Evolutionary conservation across 345 rosid genomes (phyloP).

Genomic region (Eutrema yunnanense): DNA sequence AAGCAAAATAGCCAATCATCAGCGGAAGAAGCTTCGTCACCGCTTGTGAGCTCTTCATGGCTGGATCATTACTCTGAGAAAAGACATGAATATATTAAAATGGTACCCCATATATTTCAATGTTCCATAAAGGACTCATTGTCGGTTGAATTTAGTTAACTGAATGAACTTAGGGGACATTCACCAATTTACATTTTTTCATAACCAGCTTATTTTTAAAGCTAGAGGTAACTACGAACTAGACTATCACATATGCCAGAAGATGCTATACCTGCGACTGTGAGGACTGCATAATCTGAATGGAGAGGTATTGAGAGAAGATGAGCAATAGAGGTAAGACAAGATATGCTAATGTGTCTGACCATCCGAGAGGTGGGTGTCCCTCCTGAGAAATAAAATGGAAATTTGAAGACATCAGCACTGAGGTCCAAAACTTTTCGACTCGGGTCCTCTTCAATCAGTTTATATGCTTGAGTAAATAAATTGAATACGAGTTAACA

Average conservation of each 20-base stretch:
- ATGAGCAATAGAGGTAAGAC: constrained; percentile 74
- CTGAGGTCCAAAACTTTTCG: neutral
- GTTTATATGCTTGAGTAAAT: neutral
- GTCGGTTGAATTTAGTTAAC: neutral
- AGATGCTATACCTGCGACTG: constrained; percentile 67
- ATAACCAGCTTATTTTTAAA: neutral
- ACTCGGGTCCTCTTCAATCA: neutral
- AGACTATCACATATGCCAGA: neutral
- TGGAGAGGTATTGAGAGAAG: constrained; percentile 70
- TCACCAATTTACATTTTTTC: neutral
- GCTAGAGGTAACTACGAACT: neutral
- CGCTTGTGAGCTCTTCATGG: constrained; percentile 81
- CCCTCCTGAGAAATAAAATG: constrained; percentile 57
- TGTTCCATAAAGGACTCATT: neutral
- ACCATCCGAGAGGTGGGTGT: constrained; percentile 97
- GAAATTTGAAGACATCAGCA: neutral
- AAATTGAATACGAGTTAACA: neutral
- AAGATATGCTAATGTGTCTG: constrained; percentile 86
- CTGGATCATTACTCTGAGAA: constrained; percentile 77
- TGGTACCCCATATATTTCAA: neutral
- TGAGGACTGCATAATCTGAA: constrained; percentile 84
- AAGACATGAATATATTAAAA: neutral
- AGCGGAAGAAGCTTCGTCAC: constrained; percentile 77
- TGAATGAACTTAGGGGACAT: neutral
- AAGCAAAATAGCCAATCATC: constrained; percentile 89